Conservation (phyloP, 306 rosid genomes). For the Quercus rubra region DNA sequence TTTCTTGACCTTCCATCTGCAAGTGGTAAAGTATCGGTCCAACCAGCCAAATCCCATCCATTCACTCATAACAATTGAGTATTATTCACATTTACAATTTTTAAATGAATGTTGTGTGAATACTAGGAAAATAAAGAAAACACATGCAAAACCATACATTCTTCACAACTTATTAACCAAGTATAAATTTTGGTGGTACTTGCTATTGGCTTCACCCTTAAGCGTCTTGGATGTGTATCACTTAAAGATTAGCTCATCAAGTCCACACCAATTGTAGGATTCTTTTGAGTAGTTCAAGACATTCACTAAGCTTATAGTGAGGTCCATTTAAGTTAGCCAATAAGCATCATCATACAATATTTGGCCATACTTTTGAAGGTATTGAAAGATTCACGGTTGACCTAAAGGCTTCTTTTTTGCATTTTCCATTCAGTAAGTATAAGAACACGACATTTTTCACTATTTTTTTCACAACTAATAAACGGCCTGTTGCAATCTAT, state of each 20-base stretch:
- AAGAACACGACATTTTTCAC: too few species aligned
- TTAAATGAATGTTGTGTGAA: background rate
- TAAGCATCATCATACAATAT: background rate
- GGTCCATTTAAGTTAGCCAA: background rate
- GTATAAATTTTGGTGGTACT: background rate
- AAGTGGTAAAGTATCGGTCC: background rate
- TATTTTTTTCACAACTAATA: too few species aligned
- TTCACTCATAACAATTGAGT: background rate
- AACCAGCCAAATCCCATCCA: background rate
- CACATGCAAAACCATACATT: background rate
- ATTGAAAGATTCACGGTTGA: too few species aligned
- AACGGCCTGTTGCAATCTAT: too few species aligned
- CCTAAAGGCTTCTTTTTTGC: too few species aligned
- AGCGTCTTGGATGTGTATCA: background rate
- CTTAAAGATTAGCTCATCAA: background rate
- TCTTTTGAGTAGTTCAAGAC: background rate
- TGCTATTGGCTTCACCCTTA: background rate
- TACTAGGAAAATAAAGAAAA: background rate
- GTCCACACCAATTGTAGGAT: background rate
- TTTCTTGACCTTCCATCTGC: background rate
- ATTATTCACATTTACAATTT: background rate
- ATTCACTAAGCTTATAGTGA: background rate
- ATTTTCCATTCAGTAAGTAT: too few species aligned
- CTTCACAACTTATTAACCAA: background rate
- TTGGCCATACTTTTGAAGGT: too few species aligned